Percentiles rank a stretch among this genome's conserved stretches.
phyloP scores from a whole-genome alignment of 2,329 filamentous ascomycete species.

The Helotiales sp. region DNA sequence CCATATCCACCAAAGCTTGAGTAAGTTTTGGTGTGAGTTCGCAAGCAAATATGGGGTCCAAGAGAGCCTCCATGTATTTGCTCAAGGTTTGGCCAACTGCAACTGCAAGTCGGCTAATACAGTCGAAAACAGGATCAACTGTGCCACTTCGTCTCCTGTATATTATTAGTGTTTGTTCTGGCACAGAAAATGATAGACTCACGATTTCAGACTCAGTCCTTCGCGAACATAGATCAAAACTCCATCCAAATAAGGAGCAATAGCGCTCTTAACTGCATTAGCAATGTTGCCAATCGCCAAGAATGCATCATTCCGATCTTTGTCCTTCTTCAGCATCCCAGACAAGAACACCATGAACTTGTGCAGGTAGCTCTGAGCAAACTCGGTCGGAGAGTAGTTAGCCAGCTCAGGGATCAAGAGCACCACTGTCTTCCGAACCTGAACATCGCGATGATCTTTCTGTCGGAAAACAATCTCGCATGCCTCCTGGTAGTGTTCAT shows the following conservation, averaged over 20 bases:
- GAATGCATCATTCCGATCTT: conserved; percentile 92
- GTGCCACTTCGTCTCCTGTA: conserved; percentile 46
- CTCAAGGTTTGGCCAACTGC: conserved; percentile 95
- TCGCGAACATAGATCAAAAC: conserved; percentile 94
- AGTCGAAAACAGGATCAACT: conserved; percentile 88
- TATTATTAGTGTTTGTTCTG: conserved; percentile 39
- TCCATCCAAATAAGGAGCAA: conserved; percentile 92
- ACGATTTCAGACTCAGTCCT: conserved; percentile 80
- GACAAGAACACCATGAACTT: conserved; percentile 98
- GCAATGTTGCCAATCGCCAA: conserved; percentile 95
- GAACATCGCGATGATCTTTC: conserved; percentile 88
- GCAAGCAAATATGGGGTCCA: conserved; percentile 96
- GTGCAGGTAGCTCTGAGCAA: conserved; percentile 85
- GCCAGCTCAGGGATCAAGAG: conserved; percentile 90
- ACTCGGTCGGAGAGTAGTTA: conserved; percentile 89
- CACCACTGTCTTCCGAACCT: conserved; percentile 88
- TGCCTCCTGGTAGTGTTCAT: conserved; percentile 86
- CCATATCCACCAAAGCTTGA: conserved; percentile 96
- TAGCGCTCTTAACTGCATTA: conserved; percentile 93
- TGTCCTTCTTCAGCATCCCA: conserved; percentile 90
- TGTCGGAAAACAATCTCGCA: conserved; percentile 92
- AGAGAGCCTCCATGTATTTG: conserved; percentile 95
- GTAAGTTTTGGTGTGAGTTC: conserved; percentile 92
- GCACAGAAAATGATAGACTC: conserved; percentile 37
- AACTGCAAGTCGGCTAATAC: conserved; percentile 93